phyloP scores from a whole-genome alignment of 208 protist species.

The Crithidia fasciculata region DNA sequence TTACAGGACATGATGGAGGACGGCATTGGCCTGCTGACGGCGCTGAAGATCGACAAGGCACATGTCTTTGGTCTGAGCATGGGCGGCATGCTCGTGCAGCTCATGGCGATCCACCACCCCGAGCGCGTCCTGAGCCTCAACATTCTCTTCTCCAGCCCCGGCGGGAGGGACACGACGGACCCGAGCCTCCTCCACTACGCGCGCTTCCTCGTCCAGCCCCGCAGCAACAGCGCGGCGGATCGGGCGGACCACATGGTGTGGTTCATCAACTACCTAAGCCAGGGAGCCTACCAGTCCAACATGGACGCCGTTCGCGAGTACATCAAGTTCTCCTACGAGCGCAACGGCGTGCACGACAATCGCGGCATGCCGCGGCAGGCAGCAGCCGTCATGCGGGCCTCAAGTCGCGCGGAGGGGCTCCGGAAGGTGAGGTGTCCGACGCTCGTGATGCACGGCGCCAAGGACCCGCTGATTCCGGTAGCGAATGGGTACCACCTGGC shows the following conservation, averaged over 20 bases:
- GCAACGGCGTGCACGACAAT: conserved; percentile 37
- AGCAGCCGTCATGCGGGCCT: conserved; percentile 57
- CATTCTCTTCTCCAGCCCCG: conserved; percentile 60
- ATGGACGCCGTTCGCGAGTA: conserved; percentile 29
- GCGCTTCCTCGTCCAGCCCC: conserved; percentile 44
- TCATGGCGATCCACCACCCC: conserved; percentile 62
- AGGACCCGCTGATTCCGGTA: conserved; percentile 67
- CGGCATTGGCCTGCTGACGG: conserved; percentile 58
- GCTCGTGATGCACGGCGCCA: conserved; percentile 69
- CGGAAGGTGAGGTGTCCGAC: conserved; percentile 49
- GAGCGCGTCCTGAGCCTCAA: conserved; percentile 64
- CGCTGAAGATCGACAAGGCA: conserved; percentile 55
- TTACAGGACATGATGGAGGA: conserved; percentile 79
- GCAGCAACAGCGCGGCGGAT: conserved; percentile 53
- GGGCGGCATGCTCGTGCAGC: conserved; percentile 86
- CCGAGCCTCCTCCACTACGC: conserved; percentile 44
- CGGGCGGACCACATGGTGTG: conserved; percentile 44
- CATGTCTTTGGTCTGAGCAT: conserved; percentile 80
- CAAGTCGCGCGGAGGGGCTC: conserved; percentile 47
- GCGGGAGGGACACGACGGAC: conserved; percentile 40
- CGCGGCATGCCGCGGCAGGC: conserved; percentile 53
- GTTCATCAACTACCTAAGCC: conserved; percentile 46
- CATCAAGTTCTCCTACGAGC: conserved; percentile 36
- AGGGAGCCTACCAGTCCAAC: conserved; percentile 39
- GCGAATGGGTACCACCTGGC: conserved; percentile 66